Base-by-base conservation (phyloP, 169 alveolate species). In the Cryptosporidium tyzzeri region DNA sequence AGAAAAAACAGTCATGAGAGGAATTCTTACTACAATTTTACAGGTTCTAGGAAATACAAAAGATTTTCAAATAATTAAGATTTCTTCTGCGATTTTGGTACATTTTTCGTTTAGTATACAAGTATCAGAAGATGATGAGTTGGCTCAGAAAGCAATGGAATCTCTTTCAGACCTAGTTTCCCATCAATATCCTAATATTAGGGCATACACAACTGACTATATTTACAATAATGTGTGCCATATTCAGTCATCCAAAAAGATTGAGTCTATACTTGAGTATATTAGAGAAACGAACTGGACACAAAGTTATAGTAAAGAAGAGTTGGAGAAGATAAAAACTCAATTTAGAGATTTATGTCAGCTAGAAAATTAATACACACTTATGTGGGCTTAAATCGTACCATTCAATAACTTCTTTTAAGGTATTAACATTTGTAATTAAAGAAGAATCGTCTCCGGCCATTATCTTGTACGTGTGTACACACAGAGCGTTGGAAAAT, bases 191-290 rank as follows among this genome's bases (percentile, higher is more conserved):
- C 89, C 89, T 1, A 62, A 44, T 61, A 37, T 80, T 80, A 59
- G 89, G 29, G 35, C 50, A 18, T 80, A 62, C n/a, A 65, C 89
- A 16, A 31, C 89, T 5, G 89, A 80, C 23, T 58, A 44, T 80
- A 80, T 80, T 59, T 73, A 73, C 39, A 73, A 73, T 44, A 73
- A 73, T 41, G 31, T 73, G 31, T 73, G 86, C 18, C 70, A 73
- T 21, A 73, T 73, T 29, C 86, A 73, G 18, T 23, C 26, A 14
- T 45, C 50, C 9, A 41, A 59, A n/a, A 53, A 53, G 68, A 58
- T 73, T 23, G 61, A 73, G 0, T 23, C 55, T n/a, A 73, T 73
- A 29, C 29, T 73, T 8, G 71, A 53, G 8, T 73, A 31, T 31
- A 73, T 73, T 5, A 51, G 86, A 44, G 86, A 73, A 14, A 73